Base-by-base conservation (phyloP, 129 eudicot genomes). In the Chrysanthemum lavandulifolium region DNA sequence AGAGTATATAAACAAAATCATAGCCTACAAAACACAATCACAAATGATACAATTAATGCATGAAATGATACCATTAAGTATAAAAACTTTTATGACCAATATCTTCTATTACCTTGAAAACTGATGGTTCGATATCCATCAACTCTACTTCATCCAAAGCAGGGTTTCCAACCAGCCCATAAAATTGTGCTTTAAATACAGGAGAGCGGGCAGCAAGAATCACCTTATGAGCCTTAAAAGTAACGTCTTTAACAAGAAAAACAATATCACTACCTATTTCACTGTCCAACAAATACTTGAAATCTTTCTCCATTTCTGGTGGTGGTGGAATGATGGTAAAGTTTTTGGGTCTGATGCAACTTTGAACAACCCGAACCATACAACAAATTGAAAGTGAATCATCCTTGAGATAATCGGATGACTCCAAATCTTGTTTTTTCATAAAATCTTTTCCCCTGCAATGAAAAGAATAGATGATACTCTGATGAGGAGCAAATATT, bases 1-100 rank as follows among this genome's bases (percentile, higher is more conserved):
- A 9, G 94, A 75, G 82, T 92, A 92, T 19, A 92, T 87, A 72
- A 80, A 92, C 21, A 77, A 52, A 45, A 92, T 87, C 94, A 92
- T 78, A 64, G 85, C 98, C 98, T 92, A 80, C 84, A 85, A 80
- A 65, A 76, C 40, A 52, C 50, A 62, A 16, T 14, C 73, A 72
- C 36, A 15, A 55, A 75, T 31, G 25, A 63, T 55, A 58, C n/a
- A 27, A 18, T 19, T 62, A 45, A 33, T 60, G 65, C 65, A 60
- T 18, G 33, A 59, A 23, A 23, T 23, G 25, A 7, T 10, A 29
- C 4, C 18, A 23, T 3, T 13, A 16, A 59, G 11, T 36, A 9
- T 9, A 13, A 58, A 23, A 19, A 64, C 5, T 27, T 49, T 14
- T 6, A 49, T 19, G 21, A 21, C 1, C 2, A 21, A 40, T 57